phyloP scores from a whole-genome alignment of 2,329 filamentous ascomycete species.

The Basipetospora sp. region DNA sequence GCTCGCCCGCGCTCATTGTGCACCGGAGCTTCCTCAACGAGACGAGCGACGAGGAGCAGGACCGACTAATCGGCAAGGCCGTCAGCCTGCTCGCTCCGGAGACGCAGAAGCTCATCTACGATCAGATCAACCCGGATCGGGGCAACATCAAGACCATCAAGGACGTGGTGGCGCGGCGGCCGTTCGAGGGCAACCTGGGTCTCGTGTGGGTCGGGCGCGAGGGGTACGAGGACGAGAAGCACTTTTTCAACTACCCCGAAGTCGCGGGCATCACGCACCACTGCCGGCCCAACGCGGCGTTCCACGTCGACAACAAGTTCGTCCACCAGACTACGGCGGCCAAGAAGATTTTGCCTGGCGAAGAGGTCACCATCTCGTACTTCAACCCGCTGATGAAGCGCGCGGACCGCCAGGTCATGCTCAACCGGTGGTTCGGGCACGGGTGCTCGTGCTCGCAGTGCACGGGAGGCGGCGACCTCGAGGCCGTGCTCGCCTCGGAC shows the following conservation, averaged over 20 bases:
- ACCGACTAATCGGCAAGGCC: constrained; percentile 1
- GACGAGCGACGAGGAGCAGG: constrained; percentile 3
- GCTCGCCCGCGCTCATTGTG: constrained; percentile 1
- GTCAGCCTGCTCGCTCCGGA: constrained; percentile 3
- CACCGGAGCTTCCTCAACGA: constrained; percentile 4
- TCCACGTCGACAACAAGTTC: constrained; percentile 25
- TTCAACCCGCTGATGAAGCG: constrained; percentile 19
- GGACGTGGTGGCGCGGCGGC: constrained; percentile 1
- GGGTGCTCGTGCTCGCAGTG: constrained; percentile 25
- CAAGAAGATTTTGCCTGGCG: constrained; percentile 24
- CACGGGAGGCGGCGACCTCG: constrained; percentile 14
- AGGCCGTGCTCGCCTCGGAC: constrained; percentile 19
- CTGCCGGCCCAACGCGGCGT: constrained; percentile 29
- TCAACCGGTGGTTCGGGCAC: constrained; percentile 23
- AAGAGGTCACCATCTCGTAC: constrained; percentile 30
- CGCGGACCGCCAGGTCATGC: constrained; percentile 16
- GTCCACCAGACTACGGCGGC: constrained; percentile 25
- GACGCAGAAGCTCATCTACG: constrained; percentile 3
- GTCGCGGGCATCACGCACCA: constrained; percentile 17
- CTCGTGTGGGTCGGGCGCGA: constrained; percentile 1
- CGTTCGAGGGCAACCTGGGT: constrained; percentile 4
- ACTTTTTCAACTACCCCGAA: constrained; percentile 3
- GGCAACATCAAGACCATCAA: constrained; percentile 2
- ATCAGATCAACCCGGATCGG: neutral
- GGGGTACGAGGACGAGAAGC: constrained; percentile 4